These are phyloP conservation scores for Marchantia polymorpha DNA, from an alignment of 225 moss, liverwort and hornwort genomes.

Conservation along the genomic window DNA sequence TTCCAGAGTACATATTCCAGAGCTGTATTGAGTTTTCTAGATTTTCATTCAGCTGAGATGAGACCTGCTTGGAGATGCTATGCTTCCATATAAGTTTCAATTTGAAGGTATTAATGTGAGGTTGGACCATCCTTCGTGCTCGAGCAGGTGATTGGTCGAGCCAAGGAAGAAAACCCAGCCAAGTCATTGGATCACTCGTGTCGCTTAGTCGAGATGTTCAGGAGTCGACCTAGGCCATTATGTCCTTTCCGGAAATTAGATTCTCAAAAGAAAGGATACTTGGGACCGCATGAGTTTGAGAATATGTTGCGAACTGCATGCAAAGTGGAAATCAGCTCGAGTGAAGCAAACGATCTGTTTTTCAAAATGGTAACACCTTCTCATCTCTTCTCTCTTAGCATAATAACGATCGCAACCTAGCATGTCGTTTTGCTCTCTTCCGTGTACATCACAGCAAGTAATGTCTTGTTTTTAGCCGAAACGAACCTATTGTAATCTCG, in stretches of 20 bases:
- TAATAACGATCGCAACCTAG: too few relatives aligned
- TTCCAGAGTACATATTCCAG: neutral
- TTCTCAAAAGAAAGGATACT: conserved; percentile 27
- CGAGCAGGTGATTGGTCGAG: conserved; percentile 43
- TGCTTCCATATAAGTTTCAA: neutral
- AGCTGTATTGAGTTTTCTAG: neutral
- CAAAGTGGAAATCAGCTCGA: conserved; percentile 30
- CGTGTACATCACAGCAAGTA: too few relatives aligned
- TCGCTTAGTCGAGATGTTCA: conserved; percentile 25
- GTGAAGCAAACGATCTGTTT: conserved; percentile 40
- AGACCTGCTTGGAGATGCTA: neutral
- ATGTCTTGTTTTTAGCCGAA: too few relatives aligned
- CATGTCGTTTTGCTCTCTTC: too few relatives aligned
- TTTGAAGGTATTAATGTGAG: neutral
- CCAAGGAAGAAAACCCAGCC: conserved; percentile 44
- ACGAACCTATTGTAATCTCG: too few relatives aligned
- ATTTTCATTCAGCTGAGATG: neutral
- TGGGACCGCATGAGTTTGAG: conserved; percentile 44
- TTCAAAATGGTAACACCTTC: conserved; percentile 44
- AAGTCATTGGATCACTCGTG: conserved; percentile 37
- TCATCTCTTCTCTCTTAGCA: neutral
- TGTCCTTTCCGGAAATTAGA: conserved; percentile 51
- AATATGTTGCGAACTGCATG: conserved; percentile 27
- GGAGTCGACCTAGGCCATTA: conserved; percentile 13
- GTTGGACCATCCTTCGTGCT: neutral